Conservation (phyloP, 345 rosid species). For the Eucalyptus melliodora region DNA sequence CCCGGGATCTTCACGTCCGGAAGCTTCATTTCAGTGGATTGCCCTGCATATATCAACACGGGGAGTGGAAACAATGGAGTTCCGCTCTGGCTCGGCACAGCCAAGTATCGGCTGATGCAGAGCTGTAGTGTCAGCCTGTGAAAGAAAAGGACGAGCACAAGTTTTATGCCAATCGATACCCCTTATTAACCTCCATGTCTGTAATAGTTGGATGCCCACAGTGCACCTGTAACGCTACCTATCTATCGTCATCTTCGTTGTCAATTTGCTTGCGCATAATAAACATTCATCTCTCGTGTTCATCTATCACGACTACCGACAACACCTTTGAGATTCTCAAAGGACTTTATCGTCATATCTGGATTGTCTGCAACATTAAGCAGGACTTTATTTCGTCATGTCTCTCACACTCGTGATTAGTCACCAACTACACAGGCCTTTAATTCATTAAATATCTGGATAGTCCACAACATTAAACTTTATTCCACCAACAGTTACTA, state of each 20-base stretch:
- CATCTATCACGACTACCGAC: not conserved
- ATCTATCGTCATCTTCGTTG: not conserved
- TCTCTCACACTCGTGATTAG: not conserved
- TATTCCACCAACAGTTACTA: not conserved
- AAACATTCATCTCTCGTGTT: not conserved
- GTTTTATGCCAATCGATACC: not conserved
- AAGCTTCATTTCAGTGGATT: conserved; percentile 6
- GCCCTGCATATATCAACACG: conserved; percentile 13
- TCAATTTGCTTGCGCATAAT: not conserved
- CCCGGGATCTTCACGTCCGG: conserved; percentile 14
- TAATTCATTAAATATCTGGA: not conserved
- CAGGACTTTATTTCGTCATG: not conserved
- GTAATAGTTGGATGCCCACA: not conserved
- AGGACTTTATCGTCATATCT: not conserved
- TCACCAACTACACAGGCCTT: not conserved
- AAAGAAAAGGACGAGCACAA: not conserved
- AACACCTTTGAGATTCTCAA: not conserved
- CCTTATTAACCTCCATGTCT: not conserved
- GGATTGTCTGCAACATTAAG: not conserved
- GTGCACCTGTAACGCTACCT: not conserved
- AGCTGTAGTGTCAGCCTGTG: conserved; percentile 11
- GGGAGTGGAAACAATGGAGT: conserved; percentile 2
- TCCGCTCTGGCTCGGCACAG: not conserved
- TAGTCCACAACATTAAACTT: not conserved
- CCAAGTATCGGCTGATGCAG: conserved; percentile 12